Percentiles rank a stretch among this genome's conserved stretches.
phyloP scores from a whole-genome alignment of 1,284 basidiomycete genomes.

The Puccinia polysora region DNA sequence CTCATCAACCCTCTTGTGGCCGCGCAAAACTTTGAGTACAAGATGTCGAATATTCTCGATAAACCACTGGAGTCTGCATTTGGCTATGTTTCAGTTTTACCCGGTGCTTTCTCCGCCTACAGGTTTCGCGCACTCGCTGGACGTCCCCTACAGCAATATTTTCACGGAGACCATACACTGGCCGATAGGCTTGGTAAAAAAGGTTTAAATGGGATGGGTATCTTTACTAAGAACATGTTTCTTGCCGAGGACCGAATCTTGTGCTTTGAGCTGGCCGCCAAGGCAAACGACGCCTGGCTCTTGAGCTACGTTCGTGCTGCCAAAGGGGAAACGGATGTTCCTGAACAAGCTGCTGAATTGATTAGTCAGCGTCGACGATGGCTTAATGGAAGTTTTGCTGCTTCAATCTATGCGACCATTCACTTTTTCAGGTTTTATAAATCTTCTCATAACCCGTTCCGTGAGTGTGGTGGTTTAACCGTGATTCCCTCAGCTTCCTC shows the following conservation, averaged over 20 bases:
- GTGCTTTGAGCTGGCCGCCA: constrained; percentile 93
- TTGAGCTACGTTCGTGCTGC: constrained; percentile 89
- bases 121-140: constrained; percentile 85
- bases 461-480: constrained; percentile 36
- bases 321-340: constrained; percentile 91
- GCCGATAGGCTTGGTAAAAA: constrained; percentile 75
- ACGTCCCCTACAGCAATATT: constrained; percentile 89
- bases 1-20: constrained; percentile 80
- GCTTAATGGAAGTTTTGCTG: constrained; percentile 68
- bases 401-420: constrained; percentile 60
- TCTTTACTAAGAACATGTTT: constrained; percentile 72
- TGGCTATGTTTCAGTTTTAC: constrained; percentile 89
- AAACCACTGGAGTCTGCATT: constrained; percentile 92
- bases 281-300: constrained; percentile 73
- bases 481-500: constrained; percentile 54
- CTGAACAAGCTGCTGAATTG: constrained; percentile 76
- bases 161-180: constrained; percentile 62
- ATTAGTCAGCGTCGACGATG: constrained; percentile 82
- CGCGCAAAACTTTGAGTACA: constrained; percentile 93
- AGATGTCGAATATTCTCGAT: constrained; percentile 56
- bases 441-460: constrained; percentile 73
- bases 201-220: constrained; percentile 70
- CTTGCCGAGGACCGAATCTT: constrained; percentile 73
- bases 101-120: constrained; percentile 94
- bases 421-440: constrained; percentile 88